These are phyloP conservation scores for Sclerotinia sclerotiorum DNA, from an alignment of 2,329 filamentous ascomycete species.

Conservation along the genomic window DNA sequence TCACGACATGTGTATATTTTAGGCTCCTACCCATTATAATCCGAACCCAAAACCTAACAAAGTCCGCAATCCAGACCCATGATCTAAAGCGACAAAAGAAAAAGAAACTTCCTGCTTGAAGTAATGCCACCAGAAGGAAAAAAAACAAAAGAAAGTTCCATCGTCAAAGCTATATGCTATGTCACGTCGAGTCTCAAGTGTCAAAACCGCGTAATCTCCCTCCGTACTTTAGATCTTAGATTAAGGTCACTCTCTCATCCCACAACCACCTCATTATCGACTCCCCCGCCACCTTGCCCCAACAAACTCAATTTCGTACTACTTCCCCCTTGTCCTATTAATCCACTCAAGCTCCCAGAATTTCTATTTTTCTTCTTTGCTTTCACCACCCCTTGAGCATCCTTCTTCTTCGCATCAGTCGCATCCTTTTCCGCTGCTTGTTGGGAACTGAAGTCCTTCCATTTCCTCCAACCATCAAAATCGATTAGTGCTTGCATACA, in stretches of 20 bases:
- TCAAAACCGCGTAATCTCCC: not conserved
- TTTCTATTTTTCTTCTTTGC: constrained; percentile 33
- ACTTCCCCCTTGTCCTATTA: constrained; percentile 1
- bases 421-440: constrained; percentile 34
- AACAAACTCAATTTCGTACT: constrained; percentile 4
- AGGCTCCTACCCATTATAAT: not conserved
- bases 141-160: not conserved
- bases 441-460: constrained; percentile 72
- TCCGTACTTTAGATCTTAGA: not conserved
- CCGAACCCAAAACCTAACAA: not conserved
- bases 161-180: not conserved
- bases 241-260: not conserved
- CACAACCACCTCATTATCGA: not conserved
- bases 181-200: not conserved
- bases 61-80: not conserved
- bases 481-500: constrained; percentile 99
- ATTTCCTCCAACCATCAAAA: constrained; percentile 96
- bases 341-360: constrained; percentile 25
- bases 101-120: not conserved
- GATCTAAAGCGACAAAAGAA: not conserved
- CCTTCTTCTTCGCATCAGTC: constrained; percentile 28
- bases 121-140: not conserved
- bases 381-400: constrained; percentile 21
- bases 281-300: not conserved
- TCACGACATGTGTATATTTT: constrained; percentile 18